Evolutionary conservation across 495 filamentous ascomycete genomes (phyloP).

Genomic region (Astrocystis sublimbata): DNA sequence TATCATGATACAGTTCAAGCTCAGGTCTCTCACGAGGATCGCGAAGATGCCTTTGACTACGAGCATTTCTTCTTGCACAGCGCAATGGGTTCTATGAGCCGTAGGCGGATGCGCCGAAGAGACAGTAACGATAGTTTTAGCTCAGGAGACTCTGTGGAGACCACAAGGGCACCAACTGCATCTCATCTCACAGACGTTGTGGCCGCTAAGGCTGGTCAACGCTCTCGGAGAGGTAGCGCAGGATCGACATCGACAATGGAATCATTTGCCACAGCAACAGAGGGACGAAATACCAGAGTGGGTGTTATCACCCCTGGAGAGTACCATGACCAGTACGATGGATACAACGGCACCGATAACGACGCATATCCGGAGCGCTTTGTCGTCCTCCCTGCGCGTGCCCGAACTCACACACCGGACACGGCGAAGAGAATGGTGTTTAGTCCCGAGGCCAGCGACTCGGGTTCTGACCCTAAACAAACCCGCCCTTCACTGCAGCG

Average conservation of each 20-base stretch:
- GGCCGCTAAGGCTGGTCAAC: conserved; percentile 26
- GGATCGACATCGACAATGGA: conserved; percentile 74
- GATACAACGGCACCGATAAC: neutral
- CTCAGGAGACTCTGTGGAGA: conserved; percentile 74
- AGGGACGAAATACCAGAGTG: conserved; percentile 50
- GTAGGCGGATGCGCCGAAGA: conserved; percentile 46
- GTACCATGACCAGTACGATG: conserved; percentile 10
- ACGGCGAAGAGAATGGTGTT: conserved; percentile 34
- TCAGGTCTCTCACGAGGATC: conserved; percentile 78
- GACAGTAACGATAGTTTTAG: conserved; percentile 57
- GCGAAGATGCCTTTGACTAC: conserved; percentile 96
- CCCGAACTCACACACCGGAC: conserved; percentile 32
- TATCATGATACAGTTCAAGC: conserved; percentile 58
- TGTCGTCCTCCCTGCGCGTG: conserved; percentile 27
- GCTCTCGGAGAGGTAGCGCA: conserved; percentile 60
- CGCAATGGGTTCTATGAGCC: conserved; percentile 71
- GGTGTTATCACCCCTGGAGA: conserved; percentile 9
- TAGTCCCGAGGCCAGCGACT: conserved; percentile 37
- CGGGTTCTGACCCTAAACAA: conserved; percentile 26
- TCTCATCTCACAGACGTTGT: conserved; percentile 21
- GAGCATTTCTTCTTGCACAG: conserved; percentile 93
- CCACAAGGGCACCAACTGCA: conserved; percentile 58
- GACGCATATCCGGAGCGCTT: conserved; percentile 26
- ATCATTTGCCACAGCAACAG: conserved; percentile 81
- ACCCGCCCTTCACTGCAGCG: conserved; percentile 29